phyloP scores from a whole-genome alignment of 2,329 filamentous ascomycete species.

The Cryphonectria carpinicola region DNA sequence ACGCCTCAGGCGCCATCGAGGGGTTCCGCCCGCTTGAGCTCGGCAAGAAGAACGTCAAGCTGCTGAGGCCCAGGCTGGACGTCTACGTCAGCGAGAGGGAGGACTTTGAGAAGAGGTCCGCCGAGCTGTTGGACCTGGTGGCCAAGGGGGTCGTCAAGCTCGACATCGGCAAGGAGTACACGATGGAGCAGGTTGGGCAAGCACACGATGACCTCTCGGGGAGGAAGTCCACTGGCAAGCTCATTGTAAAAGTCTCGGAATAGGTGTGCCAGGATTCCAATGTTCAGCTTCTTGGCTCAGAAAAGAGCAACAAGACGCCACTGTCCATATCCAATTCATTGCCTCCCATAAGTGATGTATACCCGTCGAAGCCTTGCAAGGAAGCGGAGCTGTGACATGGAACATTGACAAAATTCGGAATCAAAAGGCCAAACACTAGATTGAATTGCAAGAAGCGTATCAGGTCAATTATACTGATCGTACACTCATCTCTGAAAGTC shows the following conservation, averaged over 20 bases:
- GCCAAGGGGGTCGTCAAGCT: conserved; percentile 29
- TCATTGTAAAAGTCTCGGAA: conserved; percentile 29
- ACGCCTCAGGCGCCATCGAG: conserved; percentile 65
- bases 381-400: neutral
- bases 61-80: conserved; percentile 66
- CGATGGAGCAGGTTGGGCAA: conserved; percentile 27
- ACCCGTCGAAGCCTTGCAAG: neutral
- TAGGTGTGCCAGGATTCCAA: neutral
- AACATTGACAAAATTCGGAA: neutral
- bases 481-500: conserved; percentile 10
- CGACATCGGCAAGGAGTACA: conserved; percentile 29
- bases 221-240: conserved; percentile 29
- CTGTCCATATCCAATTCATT: neutral
- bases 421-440: neutral
- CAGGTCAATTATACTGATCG: conserved; percentile 7
- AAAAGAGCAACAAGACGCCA: neutral
- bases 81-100: conserved; percentile 65
- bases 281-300: neutral
- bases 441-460: neutral
- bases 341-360: neutral
- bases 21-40: conserved; percentile 53
- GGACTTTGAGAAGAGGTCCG: conserved; percentile 49
- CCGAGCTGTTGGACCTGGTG: conserved; percentile 29
- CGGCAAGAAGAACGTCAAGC: conserved; percentile 66
- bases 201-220: conserved; percentile 28